Conservation (phyloP, 441 rosid species). For the Corymbia calophylla region DNA sequence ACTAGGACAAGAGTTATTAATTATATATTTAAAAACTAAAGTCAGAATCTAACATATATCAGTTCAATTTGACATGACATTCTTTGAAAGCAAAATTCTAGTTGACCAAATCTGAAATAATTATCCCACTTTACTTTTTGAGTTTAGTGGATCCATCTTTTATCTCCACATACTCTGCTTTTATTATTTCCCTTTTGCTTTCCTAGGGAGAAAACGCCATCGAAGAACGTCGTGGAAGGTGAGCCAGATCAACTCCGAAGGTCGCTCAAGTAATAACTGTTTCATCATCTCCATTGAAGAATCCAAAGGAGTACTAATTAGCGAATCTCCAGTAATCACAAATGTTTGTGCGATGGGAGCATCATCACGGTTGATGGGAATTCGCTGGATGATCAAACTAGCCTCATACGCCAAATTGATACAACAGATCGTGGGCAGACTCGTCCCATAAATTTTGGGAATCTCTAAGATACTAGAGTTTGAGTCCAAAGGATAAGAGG, state of each 20-base stretch:
- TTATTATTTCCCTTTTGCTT: not conserved
- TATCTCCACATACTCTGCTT: not conserved
- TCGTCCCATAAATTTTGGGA: not conserved
- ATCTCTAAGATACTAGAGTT: too few species aligned
- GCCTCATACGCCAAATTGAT: not conserved
- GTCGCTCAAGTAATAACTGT: not conserved
- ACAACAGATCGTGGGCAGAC: rapidly evolving
- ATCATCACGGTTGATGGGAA: not conserved
- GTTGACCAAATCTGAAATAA: not conserved
- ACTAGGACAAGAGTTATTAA: too few species aligned
- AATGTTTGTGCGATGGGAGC: not conserved
- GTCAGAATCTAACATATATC: not conserved
- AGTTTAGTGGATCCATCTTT: not conserved
- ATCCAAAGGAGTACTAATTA: not conserved
- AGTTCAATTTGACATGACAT: not conserved
- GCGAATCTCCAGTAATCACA: not conserved
- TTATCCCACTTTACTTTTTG: not conserved
- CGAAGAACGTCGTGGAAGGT: not conserved
- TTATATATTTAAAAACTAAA: not conserved
- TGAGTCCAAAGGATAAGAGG: too few species aligned
- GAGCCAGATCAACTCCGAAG: not conserved
- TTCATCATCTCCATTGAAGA: not conserved
- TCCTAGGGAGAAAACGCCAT: not conserved
- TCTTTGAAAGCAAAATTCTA: not conserved
- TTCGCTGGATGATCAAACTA: not conserved